Evolutionary conservation across 2,329 filamentous ascomycete species (phyloP).

Genomic region (Colletotrichum zoysiae): DNA sequence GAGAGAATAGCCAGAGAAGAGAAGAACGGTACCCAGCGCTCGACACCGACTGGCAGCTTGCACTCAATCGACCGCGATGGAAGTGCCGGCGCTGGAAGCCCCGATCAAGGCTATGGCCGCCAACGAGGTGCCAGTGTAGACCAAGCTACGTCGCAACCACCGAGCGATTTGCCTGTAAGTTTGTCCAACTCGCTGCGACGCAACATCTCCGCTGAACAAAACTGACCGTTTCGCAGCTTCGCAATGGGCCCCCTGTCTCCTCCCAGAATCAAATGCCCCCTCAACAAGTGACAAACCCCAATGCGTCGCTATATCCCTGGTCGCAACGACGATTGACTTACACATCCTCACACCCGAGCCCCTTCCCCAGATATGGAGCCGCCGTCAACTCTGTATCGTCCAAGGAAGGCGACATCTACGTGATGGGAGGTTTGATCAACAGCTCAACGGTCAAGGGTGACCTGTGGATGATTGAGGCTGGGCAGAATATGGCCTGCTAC

Average conservation of each 20-base stretch:
- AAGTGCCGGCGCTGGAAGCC: constrained; percentile 70
- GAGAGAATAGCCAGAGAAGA: constrained; percentile 62
- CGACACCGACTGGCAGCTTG: constrained; percentile 82
- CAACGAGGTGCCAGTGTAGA: constrained; percentile 66
- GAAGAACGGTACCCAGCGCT: constrained; percentile 67
- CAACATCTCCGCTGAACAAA: constrained; percentile 43
- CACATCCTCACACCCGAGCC: constrained; percentile 82
- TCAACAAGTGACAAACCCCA: constrained; percentile 62
- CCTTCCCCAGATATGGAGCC: constrained; percentile 96
- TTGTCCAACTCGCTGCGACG: constrained; percentile 53
- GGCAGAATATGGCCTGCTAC: constrained; percentile 88
- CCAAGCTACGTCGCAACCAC: constrained; percentile 55
- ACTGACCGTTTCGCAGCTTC: constrained; percentile 56
- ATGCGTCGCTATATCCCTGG: constrained; percentile 93
- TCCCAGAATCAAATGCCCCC: constrained; percentile 34
- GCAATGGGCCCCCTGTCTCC: constrained; percentile 63
- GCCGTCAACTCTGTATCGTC: constrained; percentile 93
- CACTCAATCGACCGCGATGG: constrained; percentile 75
- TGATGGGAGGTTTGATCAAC: constrained; percentile 97
- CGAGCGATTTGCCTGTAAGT: constrained; percentile 58
- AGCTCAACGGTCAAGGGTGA: constrained; percentile 97
- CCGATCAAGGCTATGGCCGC: constrained; percentile 72
- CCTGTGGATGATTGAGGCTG: constrained; percentile 96
- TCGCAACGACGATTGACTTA: constrained; percentile 91
- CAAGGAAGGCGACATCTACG: constrained; percentile 96